Evolutionary conservation across 2,329 filamentous ascomycete genomes (phyloP), one percentile per base, ranked within the genome.

Genomic region (Aureobasidium melanogenum): DNA sequence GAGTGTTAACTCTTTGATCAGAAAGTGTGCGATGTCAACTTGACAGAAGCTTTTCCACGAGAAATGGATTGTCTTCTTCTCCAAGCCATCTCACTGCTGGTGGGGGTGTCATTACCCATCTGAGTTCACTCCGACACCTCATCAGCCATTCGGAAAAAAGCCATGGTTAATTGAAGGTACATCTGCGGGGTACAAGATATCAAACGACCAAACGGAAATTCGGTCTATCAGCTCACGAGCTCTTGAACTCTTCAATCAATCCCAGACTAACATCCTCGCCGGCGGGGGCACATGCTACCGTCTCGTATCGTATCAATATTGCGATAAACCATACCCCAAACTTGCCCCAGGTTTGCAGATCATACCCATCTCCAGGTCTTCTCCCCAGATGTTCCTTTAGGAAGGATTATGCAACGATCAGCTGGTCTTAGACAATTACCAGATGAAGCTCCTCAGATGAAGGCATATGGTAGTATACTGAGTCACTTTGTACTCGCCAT

Each of bases 201-300:
- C 38, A 44, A 19, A 22, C 17, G 2, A 12, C 12, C n/a, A n/a
- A 44, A 43, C 26, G 26, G 38, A 38, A 32, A n/a, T 44, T 56
- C 52, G 52, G 52, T 24, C 26, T 44, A 56, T 56, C 34, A 38
- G n/a, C 41, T 44, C n/a, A 24, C 52, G 52, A 56, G 12, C 38
- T 32, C 38, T 56, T 5, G n/a, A 32, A 44, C 24, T 32, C 32
- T 34, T 36, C 32, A 36, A 15, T 36, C 1, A 36, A 4, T 36
- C 14, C 19, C 36, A 39, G 24, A 47, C 12, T 36, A 19, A n/a
- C 41, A 47, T 36, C 41, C 41, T 57, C 54, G 41, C 41, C 54
- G 54, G 54, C 30, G 54, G 54, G 41, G 54, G 54, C 52, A 43
- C 38, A 56, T 44, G 38, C 52, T 43, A 56, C 52, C 38, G 26